Conservation (phyloP, 805 yeast species). For the Priceomyces castillae region DNA sequence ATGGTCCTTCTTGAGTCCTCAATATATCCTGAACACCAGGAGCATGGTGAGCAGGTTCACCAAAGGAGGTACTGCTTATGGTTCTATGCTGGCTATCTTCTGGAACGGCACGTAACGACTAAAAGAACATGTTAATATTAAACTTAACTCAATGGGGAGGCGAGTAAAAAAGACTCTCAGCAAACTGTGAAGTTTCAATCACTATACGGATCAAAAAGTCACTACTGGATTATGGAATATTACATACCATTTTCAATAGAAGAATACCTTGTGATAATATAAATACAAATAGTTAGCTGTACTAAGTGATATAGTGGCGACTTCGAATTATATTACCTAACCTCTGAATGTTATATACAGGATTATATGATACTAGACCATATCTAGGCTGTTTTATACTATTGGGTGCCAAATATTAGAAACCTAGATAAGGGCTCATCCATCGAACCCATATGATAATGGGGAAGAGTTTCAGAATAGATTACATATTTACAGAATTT, state of each 20-base stretch:
- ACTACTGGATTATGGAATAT: too few relatives aligned
- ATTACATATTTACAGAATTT: constrained; percentile 32
- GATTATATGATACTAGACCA: not conserved
- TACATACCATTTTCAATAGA: not conserved
- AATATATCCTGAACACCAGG: constrained; percentile 70
- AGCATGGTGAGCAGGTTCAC: constrained; percentile 60
- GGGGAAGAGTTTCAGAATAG: constrained; percentile 1
- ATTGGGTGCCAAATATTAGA: not conserved
- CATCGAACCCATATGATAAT: too few relatives aligned
- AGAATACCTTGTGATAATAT: not conserved
- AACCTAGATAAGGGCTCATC: too few relatives aligned
- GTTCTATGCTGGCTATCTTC: constrained; percentile 40
- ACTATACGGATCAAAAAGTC: too few relatives aligned
- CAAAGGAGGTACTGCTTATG: constrained; percentile 52
- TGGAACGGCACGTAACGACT: constrained; percentile 59
- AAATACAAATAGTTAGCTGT: not conserved
- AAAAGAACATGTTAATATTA: constrained; percentile 1
- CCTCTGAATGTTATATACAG: not conserved
- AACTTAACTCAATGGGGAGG: too few relatives aligned
- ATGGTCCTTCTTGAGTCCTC: constrained; percentile 64
- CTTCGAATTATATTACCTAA: not conserved
- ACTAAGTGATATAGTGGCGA: not conserved
- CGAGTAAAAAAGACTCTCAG: too few relatives aligned
- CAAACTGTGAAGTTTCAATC: too few relatives aligned
- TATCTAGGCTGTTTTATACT: not conserved